phyloP scores from a whole-genome alignment of 1,139 yeast genomes.

The Sugiyamaella neomexicana region DNA sequence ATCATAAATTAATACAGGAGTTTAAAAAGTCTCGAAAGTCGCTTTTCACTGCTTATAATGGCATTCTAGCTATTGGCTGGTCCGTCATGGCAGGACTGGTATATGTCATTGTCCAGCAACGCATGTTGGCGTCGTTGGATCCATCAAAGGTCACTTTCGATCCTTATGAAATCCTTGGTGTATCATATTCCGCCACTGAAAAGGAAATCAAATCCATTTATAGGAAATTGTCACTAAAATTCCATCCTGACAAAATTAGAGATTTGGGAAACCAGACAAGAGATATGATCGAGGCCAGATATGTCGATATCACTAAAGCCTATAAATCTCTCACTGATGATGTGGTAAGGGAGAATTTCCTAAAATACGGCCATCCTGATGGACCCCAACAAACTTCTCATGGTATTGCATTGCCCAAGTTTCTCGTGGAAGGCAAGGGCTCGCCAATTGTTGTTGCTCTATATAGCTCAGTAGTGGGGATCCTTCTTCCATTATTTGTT shows the following conservation, averaged over 20 bases:
- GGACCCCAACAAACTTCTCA: conserved; percentile 95
- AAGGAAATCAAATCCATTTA: conserved; percentile 78
- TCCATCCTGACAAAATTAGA: conserved; percentile 87
- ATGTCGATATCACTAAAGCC: conserved; percentile 84
- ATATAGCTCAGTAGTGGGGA: conserved; percentile 73
- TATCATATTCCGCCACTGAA: conserved; percentile 68
- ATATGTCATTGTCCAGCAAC: conserved; percentile 49
- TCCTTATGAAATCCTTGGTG: conserved; percentile 84
- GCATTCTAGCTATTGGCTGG: conserved; percentile 69
- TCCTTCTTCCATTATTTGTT: conserved; percentile 75
- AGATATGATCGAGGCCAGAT: conserved; percentile 70
- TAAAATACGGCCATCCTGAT: conserved; percentile 94
- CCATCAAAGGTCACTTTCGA: conserved; percentile 51
- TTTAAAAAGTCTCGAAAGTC: conserved; percentile 37
- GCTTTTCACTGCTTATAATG: conserved; percentile 40
- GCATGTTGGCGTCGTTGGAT: conserved; percentile 28
- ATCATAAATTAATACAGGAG: conserved; percentile 42
- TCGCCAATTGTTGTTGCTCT: conserved; percentile 64
- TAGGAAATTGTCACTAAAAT: conserved; percentile 80
- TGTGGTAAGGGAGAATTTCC: conserved; percentile 73
- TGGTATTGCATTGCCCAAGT: conserved; percentile 94
- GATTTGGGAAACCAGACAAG: conserved; percentile 57
- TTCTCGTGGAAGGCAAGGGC: conserved; percentile 81
- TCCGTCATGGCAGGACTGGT: conserved; percentile 52
- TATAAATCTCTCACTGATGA: conserved; percentile 95